Evolutionary conservation across 1,284 basidiomycete genomes (phyloP).

Genomic region (Cryptococcus floricola): DNA sequence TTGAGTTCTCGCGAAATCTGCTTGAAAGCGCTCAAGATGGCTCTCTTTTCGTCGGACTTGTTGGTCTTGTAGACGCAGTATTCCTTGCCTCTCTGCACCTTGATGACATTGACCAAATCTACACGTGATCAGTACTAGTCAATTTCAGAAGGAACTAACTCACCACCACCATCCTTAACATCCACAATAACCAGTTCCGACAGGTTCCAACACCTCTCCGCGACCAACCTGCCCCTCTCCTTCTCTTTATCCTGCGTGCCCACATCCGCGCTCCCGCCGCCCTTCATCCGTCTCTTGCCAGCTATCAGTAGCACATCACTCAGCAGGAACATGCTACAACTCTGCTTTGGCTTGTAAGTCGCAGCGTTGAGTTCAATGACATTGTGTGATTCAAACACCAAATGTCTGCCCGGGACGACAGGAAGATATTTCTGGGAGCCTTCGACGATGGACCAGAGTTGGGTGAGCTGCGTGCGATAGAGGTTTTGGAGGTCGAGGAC

Average conservation of each 20-base stretch:
- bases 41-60: constrained; percentile 75
- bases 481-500: constrained; percentile 88
- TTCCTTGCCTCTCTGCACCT: constrained; percentile 89
- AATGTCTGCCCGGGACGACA: constrained; percentile 80
- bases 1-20: constrained; percentile 87
- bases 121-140: neutral
- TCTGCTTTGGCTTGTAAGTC: constrained; percentile 87
- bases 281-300: constrained; percentile 52
- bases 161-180: constrained; percentile 87
- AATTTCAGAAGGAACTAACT: constrained; percentile 32
- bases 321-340: constrained; percentile 82
- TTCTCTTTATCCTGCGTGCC: constrained; percentile 48
- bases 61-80: constrained; percentile 89
- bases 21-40: constrained; percentile 76
- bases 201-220: constrained; percentile 86
- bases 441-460: constrained; percentile 84
- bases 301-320: constrained; percentile 90
- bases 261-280: constrained; percentile 51
- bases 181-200: constrained; percentile 91
- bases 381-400: constrained; percentile 79
- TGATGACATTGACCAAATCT: constrained; percentile 94
- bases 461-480: constrained; percentile 90
- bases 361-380: constrained; percentile 86
- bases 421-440: constrained; percentile 96
- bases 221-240: constrained; percentile 67